Percentiles rank a stretch among this genome's conserved stretches.
These are phyloP conservation scores for Fraxinus quadrangulata DNA, from an alignment of 257 asterid species.

Conservation along the genomic window DNA sequence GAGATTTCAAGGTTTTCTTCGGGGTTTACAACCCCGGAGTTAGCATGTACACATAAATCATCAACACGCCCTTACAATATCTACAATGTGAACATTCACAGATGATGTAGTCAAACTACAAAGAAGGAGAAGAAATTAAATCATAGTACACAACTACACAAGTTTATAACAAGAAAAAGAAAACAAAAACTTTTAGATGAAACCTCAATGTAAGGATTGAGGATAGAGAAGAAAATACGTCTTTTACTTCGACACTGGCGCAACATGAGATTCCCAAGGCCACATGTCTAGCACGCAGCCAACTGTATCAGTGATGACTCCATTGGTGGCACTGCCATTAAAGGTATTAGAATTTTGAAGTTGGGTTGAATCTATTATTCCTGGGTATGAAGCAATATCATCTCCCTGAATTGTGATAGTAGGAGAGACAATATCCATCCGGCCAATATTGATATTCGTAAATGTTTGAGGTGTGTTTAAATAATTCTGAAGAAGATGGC, in stretches of 20 bases:
- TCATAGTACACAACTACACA: neutral
- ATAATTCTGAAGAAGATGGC: constrained; percentile 78
- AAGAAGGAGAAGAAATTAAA: neutral
- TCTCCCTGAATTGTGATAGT: constrained; percentile 37
- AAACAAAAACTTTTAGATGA: constrained; percentile 5
- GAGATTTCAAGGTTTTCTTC: too few relatives aligned
- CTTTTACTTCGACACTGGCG: constrained; percentile 45
- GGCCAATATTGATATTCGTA: constrained; percentile 34
- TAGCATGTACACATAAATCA: neutral
- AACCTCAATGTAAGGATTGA: neutral
- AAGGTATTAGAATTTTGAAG: constrained; percentile 37
- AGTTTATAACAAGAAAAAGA: neutral
- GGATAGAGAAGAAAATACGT: neutral
- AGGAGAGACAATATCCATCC: constrained; percentile 45
- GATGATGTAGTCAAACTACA: constrained; percentile 7
- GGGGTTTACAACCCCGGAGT: too few relatives aligned
- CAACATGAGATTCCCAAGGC: constrained; percentile 64
- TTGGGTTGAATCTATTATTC: constrained; percentile 37
- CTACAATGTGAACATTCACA: neutral
- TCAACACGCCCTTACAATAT: neutral
- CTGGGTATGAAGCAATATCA: constrained; percentile 37
- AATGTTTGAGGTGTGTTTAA: constrained; percentile 55
- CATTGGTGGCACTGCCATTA: constrained; percentile 39
- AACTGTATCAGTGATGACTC: constrained; percentile 34
- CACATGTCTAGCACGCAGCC: constrained; percentile 53